These are phyloP conservation scores for Yarrowia deformans DNA, from an alignment of 805 yeast genomes.

Conservation along the genomic window DNA sequence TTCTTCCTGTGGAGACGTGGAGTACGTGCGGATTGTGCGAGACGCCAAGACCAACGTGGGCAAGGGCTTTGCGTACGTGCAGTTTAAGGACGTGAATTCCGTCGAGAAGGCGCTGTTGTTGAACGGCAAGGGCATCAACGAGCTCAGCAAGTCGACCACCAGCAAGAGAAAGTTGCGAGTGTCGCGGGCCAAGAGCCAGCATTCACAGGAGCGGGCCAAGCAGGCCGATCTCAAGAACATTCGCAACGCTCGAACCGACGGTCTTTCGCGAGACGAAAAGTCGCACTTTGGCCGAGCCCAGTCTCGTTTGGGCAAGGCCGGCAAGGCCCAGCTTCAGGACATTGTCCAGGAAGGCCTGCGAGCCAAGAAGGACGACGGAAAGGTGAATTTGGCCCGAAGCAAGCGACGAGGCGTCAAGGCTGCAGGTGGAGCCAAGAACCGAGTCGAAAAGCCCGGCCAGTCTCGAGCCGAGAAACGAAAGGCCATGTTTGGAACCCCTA, in stretches of 20 bases:
- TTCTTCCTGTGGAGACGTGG: slow-evolving; percentile 70
- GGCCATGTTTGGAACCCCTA: slow-evolving; percentile 23
- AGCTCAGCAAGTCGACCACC: slow-evolving; percentile 33
- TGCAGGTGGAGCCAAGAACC: slow-evolving; percentile 45
- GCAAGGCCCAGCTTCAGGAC: slow-evolving; percentile 64
- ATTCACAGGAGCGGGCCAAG: slow-evolving; percentile 44
- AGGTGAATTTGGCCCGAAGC: slow-evolving; percentile 44
- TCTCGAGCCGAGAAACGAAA: slow-evolving; percentile 31
- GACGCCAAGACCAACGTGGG: slow-evolving; percentile 95
- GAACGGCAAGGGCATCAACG: slow-evolving; percentile 66
- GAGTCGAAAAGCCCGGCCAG: slow-evolving; percentile 47
- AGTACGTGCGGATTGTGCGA: slow-evolving; percentile 87
- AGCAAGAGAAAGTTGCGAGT: slow-evolving; percentile 70
- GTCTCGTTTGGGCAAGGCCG: slow-evolving; percentile 78
- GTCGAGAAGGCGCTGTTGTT: slow-evolving; percentile 83
- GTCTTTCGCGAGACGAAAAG: slow-evolving; percentile 69
- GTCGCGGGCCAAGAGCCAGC: slow-evolving; percentile 40
- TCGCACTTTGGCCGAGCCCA: slow-evolving; percentile 83
- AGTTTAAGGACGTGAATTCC: slow-evolving; percentile 68
- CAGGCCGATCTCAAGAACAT: slow-evolving; percentile 40
- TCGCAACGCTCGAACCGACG: slow-evolving; percentile 47
- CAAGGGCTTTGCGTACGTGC: slow-evolving; percentile 96
- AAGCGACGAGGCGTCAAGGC: slow-evolving; percentile 45
- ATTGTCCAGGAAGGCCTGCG: slow-evolving; percentile 73
- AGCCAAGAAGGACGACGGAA: slow-evolving; percentile 67